Base-by-base conservation (phyloP, 2,329 filamentous ascomycete genomes). In the Penicillium rolfsii region DNA sequence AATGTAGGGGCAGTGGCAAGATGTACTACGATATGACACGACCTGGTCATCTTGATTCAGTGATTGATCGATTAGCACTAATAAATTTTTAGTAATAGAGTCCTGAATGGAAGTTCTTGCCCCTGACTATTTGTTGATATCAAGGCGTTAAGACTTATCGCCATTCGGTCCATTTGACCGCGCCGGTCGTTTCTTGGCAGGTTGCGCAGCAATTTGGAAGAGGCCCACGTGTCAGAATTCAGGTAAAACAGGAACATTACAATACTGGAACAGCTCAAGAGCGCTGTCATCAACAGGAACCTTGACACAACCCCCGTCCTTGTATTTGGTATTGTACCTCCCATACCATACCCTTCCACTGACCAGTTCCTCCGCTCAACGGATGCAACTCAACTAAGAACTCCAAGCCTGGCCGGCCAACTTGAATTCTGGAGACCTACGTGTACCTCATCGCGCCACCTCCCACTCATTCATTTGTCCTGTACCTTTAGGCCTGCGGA, bases 311-410 rank as follows among this genome's bases (percentile, higher is more conserved):
- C 5, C 3, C 8, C 24, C n/a, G n/a, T 5, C 19, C n/a, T 38
- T 2, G 41, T 59, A 49, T 28, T 40, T 1, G 35, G 62, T 67
- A 45, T 49, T 38, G 59, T 67, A 50, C 26, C n/a, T 38, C 14
- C 38, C 43, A 56, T 64, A 67, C 60, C 46, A 50, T 35, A 65
- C 58, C 52, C 46, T 38, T 46, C 41, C 4, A 33, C 43, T 33
- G 52, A 66, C 60, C 55, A 59, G 60, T 63, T 62, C 52, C 52
- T 60, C 61, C 62, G 53, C 59, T 52, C 35, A 40, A 38, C 61
- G 33, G 46, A 65, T 67, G 63, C 66, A 61, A 67, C 64, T 66
- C n/a, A 57, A 55, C 57, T 53, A 50, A 38, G 49, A 59, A 64
- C 59, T 35, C 53, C 59, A 52, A 50, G 55, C 55, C 30, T 26